A percentile compares a stretch with the other conserved stretches of the same genome.
Conservation (phyloP, 768 basidiomycete genomes). For the Lyophyllum decastes region DNA sequence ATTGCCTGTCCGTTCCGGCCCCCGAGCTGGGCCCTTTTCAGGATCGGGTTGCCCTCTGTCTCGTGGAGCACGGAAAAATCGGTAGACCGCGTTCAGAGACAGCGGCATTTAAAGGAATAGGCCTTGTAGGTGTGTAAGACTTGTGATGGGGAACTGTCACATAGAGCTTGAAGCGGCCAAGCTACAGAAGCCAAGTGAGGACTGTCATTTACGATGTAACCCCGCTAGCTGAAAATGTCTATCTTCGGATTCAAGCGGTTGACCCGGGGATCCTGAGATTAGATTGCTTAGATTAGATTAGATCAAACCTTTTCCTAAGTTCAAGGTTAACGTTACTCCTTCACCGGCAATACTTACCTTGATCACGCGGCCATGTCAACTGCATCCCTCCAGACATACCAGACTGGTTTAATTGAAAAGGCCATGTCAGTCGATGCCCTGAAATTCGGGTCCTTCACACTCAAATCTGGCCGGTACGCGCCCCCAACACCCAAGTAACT, state of each 20-base stretch:
- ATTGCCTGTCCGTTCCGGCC: neutral
- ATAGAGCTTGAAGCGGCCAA: neutral
- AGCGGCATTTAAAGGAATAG: constrained; percentile 9
- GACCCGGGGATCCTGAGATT: neutral
- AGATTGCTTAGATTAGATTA: constrained; percentile 2
- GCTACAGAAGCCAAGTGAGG: neutral
- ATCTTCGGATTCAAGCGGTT: neutral
- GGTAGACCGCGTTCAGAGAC: constrained; percentile 12
- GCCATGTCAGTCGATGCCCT: constrained; percentile 72
- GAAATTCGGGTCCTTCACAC: constrained; percentile 88
- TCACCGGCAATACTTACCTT: too few species aligned
- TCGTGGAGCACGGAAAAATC: constrained; percentile 11
- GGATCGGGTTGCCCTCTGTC: constrained; percentile 10
- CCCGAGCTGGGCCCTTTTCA: constrained; percentile 14
- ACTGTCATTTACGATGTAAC: neutral
- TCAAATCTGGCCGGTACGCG: constrained; percentile 92
- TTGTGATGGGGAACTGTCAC: neutral
- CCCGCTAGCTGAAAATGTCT: neutral
- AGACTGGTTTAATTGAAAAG: constrained; percentile 67
- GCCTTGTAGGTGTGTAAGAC: neutral
- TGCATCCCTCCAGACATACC: constrained; percentile 45
- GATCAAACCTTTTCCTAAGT: neutral
- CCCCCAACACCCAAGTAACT: neutral
- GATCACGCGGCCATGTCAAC: constrained; percentile 4
- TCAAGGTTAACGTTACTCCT: too few species aligned